Base-by-base conservation (phyloP, 129 eudicot genomes). In the Cynara cardunculus region DNA sequence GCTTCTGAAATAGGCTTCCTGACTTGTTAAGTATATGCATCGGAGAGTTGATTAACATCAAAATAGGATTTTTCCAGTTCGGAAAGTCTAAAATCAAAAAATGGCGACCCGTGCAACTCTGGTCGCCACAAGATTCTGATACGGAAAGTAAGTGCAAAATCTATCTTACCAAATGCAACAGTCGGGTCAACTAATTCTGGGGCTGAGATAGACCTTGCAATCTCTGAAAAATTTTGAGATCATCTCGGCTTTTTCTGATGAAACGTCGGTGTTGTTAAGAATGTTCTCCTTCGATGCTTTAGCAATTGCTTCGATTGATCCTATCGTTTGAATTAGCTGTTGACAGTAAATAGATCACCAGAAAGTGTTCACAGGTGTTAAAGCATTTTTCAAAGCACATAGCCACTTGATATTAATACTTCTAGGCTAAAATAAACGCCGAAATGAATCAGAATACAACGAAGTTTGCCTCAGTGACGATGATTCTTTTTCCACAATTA, bases 281-380 rank as follows among this genome's bases (percentile, higher is more conserved):
- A 96, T 85, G 81, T 80, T 80, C n/a, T 89, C 90, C 86, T 93
- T 93, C 18, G 99, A 88, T 77, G 97, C 90, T 77, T 93, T 93
- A 8, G 97, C 98, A 59, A 96, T 88, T 84, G 96, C 97, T 91
- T 96, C 99, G 46, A 96, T 86, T 72, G 98, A 96, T 75, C 99
- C 99, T 22, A 93, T 82, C 21, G 96, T 87, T 73, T 91, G 99
- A 84, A 84, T 81, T 25, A 96, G 96, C 99, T 96, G 97, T 80
- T 75, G 6, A 69, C 68, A 77, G 13, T 8, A 69, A 68, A 69
- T 18, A 78, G n/a, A 53, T 13, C 49, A 71, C 16, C 65, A 34
- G 5, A 67, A 46, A 49, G 7, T 39, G 46, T 21, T 67, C 34
- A 49, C 37, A 71, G 11, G 18, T 25, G 31, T 59, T 34, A 56